phyloP scores from a whole-genome alignment of 768 basidiomycete species.

The Leucocoprinus sp. region DNA sequence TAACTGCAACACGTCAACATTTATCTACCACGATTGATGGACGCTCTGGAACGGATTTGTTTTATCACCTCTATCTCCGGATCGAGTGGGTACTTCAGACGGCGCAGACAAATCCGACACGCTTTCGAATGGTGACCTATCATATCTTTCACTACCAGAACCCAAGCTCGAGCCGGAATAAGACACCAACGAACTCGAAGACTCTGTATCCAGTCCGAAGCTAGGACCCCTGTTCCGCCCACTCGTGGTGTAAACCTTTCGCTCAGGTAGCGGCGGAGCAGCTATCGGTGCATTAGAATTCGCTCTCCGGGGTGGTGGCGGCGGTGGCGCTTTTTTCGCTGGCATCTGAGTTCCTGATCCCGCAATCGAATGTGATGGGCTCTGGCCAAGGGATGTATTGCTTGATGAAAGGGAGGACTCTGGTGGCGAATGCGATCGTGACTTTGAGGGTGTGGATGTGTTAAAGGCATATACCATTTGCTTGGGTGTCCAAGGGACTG shows the following conservation, averaged over 20 bases:
- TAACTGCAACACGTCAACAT: too few species aligned
- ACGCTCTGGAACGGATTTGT: conserved; percentile 57
- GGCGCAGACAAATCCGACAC: conserved; percentile 34
- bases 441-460: neutral
- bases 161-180: too few species aligned
- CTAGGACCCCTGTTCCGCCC: neutral
- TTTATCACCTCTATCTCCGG: conserved; percentile 2
- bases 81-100: neutral
- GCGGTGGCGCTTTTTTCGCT: conserved; percentile 48
- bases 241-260: conserved; percentile 16
- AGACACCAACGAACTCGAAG: too few species aligned
- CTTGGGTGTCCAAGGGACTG: neutral
- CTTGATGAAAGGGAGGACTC: neutral
- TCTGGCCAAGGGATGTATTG: neutral
- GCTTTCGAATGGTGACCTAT: conserved; percentile 62
- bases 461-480: neutral
- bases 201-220: too few species aligned
- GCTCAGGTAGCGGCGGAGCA: conserved; percentile 44
- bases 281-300: conserved; percentile 19
- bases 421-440: conserved; percentile 1
- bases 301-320: conserved; percentile 50
- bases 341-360: conserved; percentile 9
- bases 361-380: neutral
- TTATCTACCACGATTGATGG: too few species aligned
- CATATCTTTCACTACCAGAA: conserved; percentile 22